These are phyloP conservation scores for Xylaria palmicola DNA, from an alignment of 495 filamentous ascomycete species.

Conservation along the genomic window DNA sequence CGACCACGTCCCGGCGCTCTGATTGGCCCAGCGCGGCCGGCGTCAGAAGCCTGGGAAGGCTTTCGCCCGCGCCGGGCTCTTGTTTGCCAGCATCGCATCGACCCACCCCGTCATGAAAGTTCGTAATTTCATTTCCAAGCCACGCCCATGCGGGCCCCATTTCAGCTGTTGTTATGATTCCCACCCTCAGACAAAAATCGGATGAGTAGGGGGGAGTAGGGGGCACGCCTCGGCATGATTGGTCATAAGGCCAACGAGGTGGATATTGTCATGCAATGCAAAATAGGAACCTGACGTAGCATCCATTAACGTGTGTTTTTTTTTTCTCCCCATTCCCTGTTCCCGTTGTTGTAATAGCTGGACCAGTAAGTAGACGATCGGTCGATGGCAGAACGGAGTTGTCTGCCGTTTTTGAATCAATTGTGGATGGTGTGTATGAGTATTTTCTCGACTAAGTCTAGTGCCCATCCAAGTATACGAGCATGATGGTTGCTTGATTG, in stretches of 20 bases:
- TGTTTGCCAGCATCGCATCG: constrained; percentile 1
- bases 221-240: background rate
- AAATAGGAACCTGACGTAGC: background rate
- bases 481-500: too few relatives aligned
- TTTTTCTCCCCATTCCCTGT: background rate
- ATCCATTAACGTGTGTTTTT: background rate
- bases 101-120: background rate
- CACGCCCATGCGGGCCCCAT: constrained; percentile 12
- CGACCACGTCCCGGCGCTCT: constrained; percentile 9
- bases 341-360: background rate
- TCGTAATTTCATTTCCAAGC: constrained; percentile 13
- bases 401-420: too few relatives aligned
- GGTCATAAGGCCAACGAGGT: background rate
- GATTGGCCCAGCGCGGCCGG: background rate
- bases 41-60: background rate
- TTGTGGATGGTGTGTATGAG: too few relatives aligned
- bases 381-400: too few relatives aligned
- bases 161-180: constrained; percentile 10
- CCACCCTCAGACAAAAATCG: constrained; percentile 3
- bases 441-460: too few relatives aligned
- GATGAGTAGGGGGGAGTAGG: background rate
- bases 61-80: background rate
- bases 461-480: too few relatives aligned
- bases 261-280: constrained; percentile 1
- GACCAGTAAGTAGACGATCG: too few relatives aligned